Base-by-base conservation (phyloP, 78 protist species). In the Dictyostelium brefeldianum region DNA sequence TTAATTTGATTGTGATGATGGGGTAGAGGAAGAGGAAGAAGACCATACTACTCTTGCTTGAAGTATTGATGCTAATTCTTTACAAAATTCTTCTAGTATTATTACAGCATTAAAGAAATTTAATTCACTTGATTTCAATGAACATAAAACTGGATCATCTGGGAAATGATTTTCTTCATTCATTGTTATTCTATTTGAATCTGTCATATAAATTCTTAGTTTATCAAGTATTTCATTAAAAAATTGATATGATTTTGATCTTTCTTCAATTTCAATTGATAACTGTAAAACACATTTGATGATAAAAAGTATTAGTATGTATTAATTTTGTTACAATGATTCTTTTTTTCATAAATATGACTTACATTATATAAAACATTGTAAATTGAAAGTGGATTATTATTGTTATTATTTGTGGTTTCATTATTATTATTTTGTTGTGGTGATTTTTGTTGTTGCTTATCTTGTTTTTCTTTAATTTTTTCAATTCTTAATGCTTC, bases 81-180 rank as follows among this genome's bases (percentile, higher is more conserved):
- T 87, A 77, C 93, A 87, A 77, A 87, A 87, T 43, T 87, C 93
- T 77, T 87, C 84, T 9, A 87, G 36, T 31, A 87, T 87, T 47
- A 87, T 77, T 22, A 87, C 81, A 51, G 84, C 25, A 51, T 87
- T 56, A 11, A 87, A 62, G 54, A 77, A 77, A 29, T 87, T 80
- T n/a, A 87, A 36, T 29, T 57, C 75, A 4, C 53, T 17, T 15
- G 81, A 36, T 22, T 77, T 77, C 10, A 87, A 65, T 20, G 62
- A 20, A 11, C 48, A 48, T 9, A 87, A 54, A 3, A 87, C 25
- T 43, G 80, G 46, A 14, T 87, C 81, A 48, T 48, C 31, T 59
- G 93, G 84, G 9, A 77, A 65, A 20, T 77, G 41, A 50, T 54
- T 65, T 22, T 77, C 84, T 29, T 67, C 62, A 15, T 51, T 70